A percentile compares a stretch with the other conserved stretches of the same genome.
These are phyloP conservation scores for Collybia nuda DNA, from an alignment of 768 basidiomycete genomes.

Conservation along the genomic window DNA sequence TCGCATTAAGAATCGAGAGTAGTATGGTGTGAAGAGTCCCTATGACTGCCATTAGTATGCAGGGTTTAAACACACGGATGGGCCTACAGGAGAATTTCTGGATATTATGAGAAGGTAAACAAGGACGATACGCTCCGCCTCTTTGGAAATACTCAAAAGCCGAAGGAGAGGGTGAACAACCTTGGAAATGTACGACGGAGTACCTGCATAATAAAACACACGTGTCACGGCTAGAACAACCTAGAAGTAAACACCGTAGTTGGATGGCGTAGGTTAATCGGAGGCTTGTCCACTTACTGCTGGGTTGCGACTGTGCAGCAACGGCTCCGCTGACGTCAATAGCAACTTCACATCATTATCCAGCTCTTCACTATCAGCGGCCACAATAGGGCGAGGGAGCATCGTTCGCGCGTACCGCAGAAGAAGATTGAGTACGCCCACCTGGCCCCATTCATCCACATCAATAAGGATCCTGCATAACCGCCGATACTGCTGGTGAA, in stretches of 20 bases:
- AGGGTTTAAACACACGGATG: neutral
- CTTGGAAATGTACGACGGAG: slow-evolving; percentile 52
- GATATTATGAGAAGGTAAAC: slow-evolving; percentile 70
- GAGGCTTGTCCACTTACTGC: slow-evolving; percentile 53
- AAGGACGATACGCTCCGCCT: slow-evolving; percentile 74
- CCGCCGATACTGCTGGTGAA: slow-evolving; percentile 87
- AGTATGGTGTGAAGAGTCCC: slow-evolving; percentile 64
- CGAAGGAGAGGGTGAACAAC: slow-evolving; percentile 74
- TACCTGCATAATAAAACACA: slow-evolving; percentile 72
- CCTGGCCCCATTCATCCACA: slow-evolving; percentile 97
- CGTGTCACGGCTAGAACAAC: slow-evolving; percentile 78
- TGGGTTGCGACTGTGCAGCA: slow-evolving; percentile 86
- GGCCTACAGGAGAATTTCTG: slow-evolving; percentile 62
- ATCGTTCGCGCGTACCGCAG: slow-evolving; percentile 82
- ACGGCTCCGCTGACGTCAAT: slow-evolving; percentile 66
- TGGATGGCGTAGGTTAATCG: neutral
- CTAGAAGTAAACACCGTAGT: slow-evolving; percentile 31
- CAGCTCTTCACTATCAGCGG: slow-evolving; percentile 48
- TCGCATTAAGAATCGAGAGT: slow-evolving; percentile 68
- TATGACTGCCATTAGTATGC: slow-evolving; percentile 21
- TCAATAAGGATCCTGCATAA: slow-evolving; percentile 84
- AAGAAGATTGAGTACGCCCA: slow-evolving; percentile 74
- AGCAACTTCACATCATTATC: slow-evolving; percentile 81
- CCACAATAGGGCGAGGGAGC: slow-evolving; percentile 61
- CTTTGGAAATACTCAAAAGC: slow-evolving; percentile 65